These are phyloP conservation scores for Vanrija sp. DNA, from an alignment of 1,284 basidiomycete species.

Conservation along the genomic window DNA sequence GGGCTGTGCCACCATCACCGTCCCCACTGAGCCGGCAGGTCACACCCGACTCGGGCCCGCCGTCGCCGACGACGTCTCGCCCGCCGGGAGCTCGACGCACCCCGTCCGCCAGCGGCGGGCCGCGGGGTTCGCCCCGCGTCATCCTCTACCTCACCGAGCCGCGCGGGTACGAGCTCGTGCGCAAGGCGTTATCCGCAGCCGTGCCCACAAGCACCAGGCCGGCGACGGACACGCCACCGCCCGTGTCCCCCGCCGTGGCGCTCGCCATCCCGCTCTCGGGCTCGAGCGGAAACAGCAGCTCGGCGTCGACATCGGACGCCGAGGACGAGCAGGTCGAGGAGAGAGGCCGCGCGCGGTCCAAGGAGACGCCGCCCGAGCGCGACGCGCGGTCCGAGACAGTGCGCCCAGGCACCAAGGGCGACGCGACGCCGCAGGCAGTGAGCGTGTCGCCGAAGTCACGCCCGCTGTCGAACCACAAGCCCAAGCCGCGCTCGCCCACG, in stretches of 20 bases:
- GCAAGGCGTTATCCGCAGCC: slow-evolving; percentile 20
- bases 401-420: neutral
- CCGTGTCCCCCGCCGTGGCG: slow-evolving; percentile 7
- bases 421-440: neutral
- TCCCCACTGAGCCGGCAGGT: no score
- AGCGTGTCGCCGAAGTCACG: no score
- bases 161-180: slow-evolving; percentile 23
- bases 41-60: no score
- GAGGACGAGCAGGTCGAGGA: slow-evolving; percentile 22
- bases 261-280: slow-evolving; percentile 8
- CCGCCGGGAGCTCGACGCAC: neutral
- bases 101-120: neutral
- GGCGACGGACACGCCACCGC: neutral
- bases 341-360: slow-evolving; percentile 32
- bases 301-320: slow-evolving; percentile 6
- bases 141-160: slow-evolving; percentile 28
- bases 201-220: neutral
- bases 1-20: no score
- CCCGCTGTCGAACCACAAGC: no score
- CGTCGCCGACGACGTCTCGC: neutral
- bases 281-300: neutral
- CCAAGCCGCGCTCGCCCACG: no score
- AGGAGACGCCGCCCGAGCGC: slow-evolving; percentile 10
- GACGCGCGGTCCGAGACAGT: slow-evolving; percentile 2
- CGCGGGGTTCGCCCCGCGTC: slow-evolving; percentile 8